Evolutionary conservation across 2,329 filamentous ascomycete genomes (phyloP).

Genomic region (Monosporascus cannonballus): DNA sequence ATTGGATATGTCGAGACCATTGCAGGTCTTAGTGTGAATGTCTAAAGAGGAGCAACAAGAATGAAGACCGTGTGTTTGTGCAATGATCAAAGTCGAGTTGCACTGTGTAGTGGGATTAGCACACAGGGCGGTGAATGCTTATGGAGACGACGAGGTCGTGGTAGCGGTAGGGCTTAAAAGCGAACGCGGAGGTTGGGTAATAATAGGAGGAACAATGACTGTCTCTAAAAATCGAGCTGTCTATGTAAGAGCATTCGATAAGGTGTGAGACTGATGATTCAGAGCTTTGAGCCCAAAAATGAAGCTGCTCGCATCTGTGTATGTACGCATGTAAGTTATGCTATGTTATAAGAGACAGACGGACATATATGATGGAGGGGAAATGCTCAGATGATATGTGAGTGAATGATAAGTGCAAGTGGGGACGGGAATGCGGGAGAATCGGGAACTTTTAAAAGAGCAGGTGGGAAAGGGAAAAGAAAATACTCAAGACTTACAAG

Average conservation of each 20-base stretch:
- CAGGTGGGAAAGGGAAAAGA: conserved; percentile 5
- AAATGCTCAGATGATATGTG: conserved; percentile 10
- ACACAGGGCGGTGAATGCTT: conserved; percentile 15
- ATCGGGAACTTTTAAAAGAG: conserved; percentile 13
- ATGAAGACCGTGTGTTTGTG: conserved; percentile 4
- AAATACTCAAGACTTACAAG: conserved; percentile 10
- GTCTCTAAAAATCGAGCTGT: not conserved
- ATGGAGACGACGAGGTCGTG: no score
- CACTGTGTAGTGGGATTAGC: conserved; percentile 22
- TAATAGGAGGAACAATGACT: not conserved
- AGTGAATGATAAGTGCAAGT: conserved; percentile 12
- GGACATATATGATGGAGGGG: conserved; percentile 11
- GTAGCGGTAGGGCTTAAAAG: not conserved
- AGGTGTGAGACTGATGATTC: conserved; percentile 16
- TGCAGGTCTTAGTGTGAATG: conserved; percentile 20
- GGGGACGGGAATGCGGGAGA: conserved; percentile 13
- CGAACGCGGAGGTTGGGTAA: not conserved
- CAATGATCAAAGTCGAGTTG: conserved; percentile 13
- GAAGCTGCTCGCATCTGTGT: not conserved
- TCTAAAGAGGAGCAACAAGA: conserved; percentile 5
- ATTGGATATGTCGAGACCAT: conserved; percentile 49
- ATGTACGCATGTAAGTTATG: conserved; percentile 9
- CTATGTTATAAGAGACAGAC: conserved; percentile 15
- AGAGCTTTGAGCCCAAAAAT: conserved; percentile 9
- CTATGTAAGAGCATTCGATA: not conserved